Evolutionary conservation across 768 basidiomycete species (phyloP).

Genomic region (Naganishia kalamii): DNA sequence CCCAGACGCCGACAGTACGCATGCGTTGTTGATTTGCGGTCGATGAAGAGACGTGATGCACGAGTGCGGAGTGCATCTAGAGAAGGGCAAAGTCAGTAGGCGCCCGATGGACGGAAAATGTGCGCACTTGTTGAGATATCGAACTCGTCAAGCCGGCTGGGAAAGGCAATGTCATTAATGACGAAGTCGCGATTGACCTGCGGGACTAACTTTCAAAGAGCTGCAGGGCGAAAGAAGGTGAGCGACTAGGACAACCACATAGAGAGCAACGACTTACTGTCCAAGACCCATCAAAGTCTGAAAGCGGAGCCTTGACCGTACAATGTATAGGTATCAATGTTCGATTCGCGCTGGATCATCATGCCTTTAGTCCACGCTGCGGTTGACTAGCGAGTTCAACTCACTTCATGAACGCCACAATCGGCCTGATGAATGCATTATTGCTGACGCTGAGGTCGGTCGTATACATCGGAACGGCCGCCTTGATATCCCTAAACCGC

Average conservation of each 20-base stretch:
- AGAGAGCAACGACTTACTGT: constrained; percentile 57
- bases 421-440: constrained; percentile 84
- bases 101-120: background rate
- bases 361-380: background rate
- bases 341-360: constrained; percentile 65
- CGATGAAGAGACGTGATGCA: constrained; percentile 80
- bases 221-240: constrained; percentile 48
- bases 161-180: constrained; percentile 22
- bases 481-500: constrained; percentile 89
- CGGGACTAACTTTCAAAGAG: constrained; percentile 79
- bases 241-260: constrained; percentile 1
- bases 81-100: background rate
- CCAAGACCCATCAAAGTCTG: constrained; percentile 93
- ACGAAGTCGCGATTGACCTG: background rate
- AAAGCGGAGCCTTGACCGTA: constrained; percentile 70
- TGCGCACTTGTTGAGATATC: constrained; percentile 69
- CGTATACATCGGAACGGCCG: constrained; percentile 86
- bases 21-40: constrained; percentile 74
- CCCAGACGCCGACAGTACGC: constrained; percentile 88
- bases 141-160: constrained; percentile 88
- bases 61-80: constrained; percentile 82
- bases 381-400: constrained; percentile 45
- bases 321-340: constrained; percentile 93
- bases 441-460: constrained; percentile 83
- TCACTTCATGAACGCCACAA: constrained; percentile 97